Evolutionary conservation across 2,329 filamentous ascomycete genomes (phyloP), one percentile per base, ranked within the genome.

Genomic region (Thielaviopsis punctulata): DNA sequence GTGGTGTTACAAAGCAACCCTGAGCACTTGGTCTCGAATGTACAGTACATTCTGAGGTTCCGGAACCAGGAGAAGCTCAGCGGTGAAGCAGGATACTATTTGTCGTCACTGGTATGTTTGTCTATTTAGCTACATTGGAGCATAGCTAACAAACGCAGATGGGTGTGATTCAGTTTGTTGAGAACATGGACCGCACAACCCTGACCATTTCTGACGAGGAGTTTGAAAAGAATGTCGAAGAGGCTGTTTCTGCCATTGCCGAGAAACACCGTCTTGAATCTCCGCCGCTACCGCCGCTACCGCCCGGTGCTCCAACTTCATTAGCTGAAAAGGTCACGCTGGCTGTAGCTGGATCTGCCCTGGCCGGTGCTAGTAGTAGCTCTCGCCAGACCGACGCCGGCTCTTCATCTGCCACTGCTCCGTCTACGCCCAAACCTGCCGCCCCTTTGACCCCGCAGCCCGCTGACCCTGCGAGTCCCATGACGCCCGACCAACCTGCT

Each of bases 81-180:
- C 22, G 92, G 92, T n/a, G 92, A 98, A 70, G 90, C 92, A 13
- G 92, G 92, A 12, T 98, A 98, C 67, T 98, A 98, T 66, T 77
- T 98, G 52, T 96, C 90, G 27, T 96, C 92, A 7, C 69, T 98
- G 59, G 84, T 88, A 69, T 61, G 75, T 62, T 46, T 23, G 10
- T n/a, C 8, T 27, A 12, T 19, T n/a, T 33, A 23, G 30, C 25
- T 27, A 19, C 4, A 10, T n/a, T 10, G 8, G 7, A n/a, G 13
- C n/a, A 7, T 41, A 12, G 5, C 23, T 30, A 19, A 27, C 39
- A 4, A n/a, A 15, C 23, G 18, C 10, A 84, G 75, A 86, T 90
- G 82, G 92, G 92, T 51, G 92, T 88, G 39, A 83, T 98, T 48
- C 88, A 95, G 60, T 98, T 98, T 64, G 86, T 98, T 59, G 92